Evolutionary conservation across 2,329 filamentous ascomycete species (phyloP).

Genomic region (Didymella segeticola): DNA sequence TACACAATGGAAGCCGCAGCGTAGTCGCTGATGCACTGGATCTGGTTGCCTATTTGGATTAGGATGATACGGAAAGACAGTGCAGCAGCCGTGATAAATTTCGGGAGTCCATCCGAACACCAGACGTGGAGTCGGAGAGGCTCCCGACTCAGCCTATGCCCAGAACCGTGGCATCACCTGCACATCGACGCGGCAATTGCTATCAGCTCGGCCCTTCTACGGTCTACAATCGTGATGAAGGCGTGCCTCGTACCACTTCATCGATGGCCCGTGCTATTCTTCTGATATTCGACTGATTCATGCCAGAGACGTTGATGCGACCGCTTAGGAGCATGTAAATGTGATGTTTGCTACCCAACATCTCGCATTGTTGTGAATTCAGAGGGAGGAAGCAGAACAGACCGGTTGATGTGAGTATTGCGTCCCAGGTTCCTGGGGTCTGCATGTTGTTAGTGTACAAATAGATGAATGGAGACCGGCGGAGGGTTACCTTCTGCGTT

Average conservation of each 20-base stretch:
- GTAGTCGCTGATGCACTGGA: not conserved
- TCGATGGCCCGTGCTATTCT: conserved; percentile 29
- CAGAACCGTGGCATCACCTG: conserved; percentile 4
- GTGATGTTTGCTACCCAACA: conserved; percentile 23
- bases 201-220: not conserved
- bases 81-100: not conserved
- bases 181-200: not conserved
- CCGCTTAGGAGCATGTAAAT: conserved; percentile 34
- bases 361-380: conserved; percentile 21
- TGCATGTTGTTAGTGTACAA: conserved; percentile 10
- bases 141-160: conserved; percentile 5
- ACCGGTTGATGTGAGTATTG: conserved; percentile 25
- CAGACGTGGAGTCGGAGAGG: not conserved
- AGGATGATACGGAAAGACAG: not conserved
- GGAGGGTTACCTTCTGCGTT: conserved; percentile 15
- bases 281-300: conserved; percentile 28
- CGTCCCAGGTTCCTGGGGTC: conserved; percentile 29
- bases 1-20: not conserved
- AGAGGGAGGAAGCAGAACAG: conserved; percentile 34
- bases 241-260: conserved; percentile 14
- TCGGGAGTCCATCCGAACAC: conserved; percentile 7
- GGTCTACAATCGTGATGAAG: conserved; percentile 1
- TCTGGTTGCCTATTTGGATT: conserved; percentile 2
- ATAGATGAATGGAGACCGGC: not conserved
- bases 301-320: conserved; percentile 35